Evolutionary conservation across 129 eudicot species (phyloP), one percentile per base, ranked within the genome.

Genomic region (Helichrysum umbraculigerum): DNA sequence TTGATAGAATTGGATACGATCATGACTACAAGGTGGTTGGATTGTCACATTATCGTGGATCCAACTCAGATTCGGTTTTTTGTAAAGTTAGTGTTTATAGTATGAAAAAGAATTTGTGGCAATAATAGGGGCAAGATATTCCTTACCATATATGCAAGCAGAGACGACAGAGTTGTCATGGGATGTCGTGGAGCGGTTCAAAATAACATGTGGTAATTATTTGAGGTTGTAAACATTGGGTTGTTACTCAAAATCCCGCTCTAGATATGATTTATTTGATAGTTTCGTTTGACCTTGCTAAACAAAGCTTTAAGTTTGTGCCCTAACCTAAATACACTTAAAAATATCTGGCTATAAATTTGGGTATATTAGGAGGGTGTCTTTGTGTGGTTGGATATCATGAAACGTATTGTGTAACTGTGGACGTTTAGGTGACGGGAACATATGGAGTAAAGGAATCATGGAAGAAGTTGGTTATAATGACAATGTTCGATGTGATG

Each of bases 211-310:
- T 70, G 25, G 32, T 42, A 37, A 57, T 51, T 77, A 42, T 61
- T 37, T n/a, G 60, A 57, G 81, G 81, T 35, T 44, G 56, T 16
- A 7, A 39, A 20, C 75, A 77, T 66, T 77, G 47, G 81, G 70
- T 77, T 39, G 30, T 69, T n/a, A 77, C n/a, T 41, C 16, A 41
- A 37, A n/a, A 37, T 37, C 42, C 30, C 21, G 15, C 28, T 41
- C 30, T 34, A 4, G 67, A 16, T 68, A 17, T 5, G 16, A 20
- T 41, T 20, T 37, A 69, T 56, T 25, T 68, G 68, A 58, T 77
- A 10, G 70, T 69, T 77, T 54, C 70, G 41, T 77, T 58, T 77
- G 75, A 77, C 73, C 42, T 77, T 69, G 75, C 69, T 21, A 59
- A 34, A 20, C 47, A 68, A 11, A 72, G 3, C 60, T 58, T 68